Evolutionary conservation across 495 filamentous ascomycete species (phyloP).

Genomic region (Aspergillus coremiiformis): DNA sequence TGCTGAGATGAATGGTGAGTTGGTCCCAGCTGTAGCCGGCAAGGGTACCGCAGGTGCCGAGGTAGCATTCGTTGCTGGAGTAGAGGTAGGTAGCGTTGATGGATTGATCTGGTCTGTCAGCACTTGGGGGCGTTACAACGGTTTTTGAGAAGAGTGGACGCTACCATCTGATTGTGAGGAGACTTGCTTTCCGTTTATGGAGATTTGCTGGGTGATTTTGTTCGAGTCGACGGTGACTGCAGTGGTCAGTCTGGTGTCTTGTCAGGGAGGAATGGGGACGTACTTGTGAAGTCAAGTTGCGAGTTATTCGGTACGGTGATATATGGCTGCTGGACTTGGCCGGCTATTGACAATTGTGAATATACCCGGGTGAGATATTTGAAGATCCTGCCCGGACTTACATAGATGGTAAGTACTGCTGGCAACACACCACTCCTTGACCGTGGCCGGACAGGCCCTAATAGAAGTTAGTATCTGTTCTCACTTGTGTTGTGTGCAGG

Average conservation of each 20-base stretch:
- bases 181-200: constrained; percentile 10
- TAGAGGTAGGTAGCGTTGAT: constrained; percentile 12
- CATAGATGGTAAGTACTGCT: constrained; percentile 9
- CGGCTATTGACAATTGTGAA: constrained; percentile 4
- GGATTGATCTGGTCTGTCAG: constrained; percentile 7
- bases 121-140: too few relatives aligned
- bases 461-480: not conserved
- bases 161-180: constrained; percentile 15
- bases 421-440: constrained; percentile 12
- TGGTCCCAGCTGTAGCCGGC: constrained; percentile 13
- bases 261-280: not conserved
- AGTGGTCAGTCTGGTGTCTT: not conserved
- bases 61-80: constrained; percentile 22
- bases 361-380: not conserved
- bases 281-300: constrained; percentile 16
- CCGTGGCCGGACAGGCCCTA: constrained; percentile 6
- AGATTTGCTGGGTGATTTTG: constrained; percentile 15
- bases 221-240: constrained; percentile 13
- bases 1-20: constrained; percentile 15
- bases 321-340: constrained; percentile 15
- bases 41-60: constrained; percentile 12
- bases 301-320: constrained; percentile 13
- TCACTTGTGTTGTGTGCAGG: not conserved
- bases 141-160: too few relatives aligned
- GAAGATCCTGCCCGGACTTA: too few relatives aligned